Evolutionary conservation across 345 rosid species (phyloP).

Genomic region (Mercurialis annua): DNA sequence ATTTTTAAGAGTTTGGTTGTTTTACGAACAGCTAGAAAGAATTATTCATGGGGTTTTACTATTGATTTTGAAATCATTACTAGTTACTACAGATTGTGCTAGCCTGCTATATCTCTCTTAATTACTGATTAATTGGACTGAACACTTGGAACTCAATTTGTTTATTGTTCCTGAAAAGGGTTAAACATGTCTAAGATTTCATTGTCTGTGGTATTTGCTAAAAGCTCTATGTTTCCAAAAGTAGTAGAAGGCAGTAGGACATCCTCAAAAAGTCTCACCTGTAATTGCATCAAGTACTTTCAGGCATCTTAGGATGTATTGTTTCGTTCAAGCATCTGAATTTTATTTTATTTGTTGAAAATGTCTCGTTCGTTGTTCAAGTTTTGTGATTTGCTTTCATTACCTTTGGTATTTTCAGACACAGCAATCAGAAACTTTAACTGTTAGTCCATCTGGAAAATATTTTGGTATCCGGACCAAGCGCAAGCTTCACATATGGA

Average conservation of each 20-base stretch:
- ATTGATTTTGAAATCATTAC: background rate
- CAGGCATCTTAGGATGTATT: background rate
- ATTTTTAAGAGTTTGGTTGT: background rate
- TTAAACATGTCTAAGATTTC: background rate
- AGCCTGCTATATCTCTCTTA: background rate
- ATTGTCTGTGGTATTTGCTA: background rate
- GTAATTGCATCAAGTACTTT: background rate
- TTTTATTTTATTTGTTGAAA: background rate
- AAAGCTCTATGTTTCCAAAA: background rate
- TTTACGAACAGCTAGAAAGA: background rate
- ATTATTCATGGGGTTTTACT: background rate
- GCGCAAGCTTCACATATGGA: conserved; percentile 65
- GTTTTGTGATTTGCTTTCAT: conserved; percentile 1
- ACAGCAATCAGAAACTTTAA: conserved; percentile 51
- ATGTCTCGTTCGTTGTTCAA: background rate
- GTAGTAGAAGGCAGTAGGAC: background rate
- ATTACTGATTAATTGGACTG: too few relatives aligned
- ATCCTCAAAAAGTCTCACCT: background rate
- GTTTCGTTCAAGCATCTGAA: background rate
- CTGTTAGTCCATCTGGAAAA: conserved; percentile 55
- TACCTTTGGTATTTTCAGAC: conserved; percentile 40
- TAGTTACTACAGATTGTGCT: background rate
- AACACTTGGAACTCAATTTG: background rate
- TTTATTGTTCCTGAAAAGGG: background rate
- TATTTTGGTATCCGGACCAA: conserved; percentile 59